Percentiles rank a stretch among this genome's conserved stretches.
Conservation (phyloP, 2,329 filamentous ascomycete species). For the Trichoderma brevicompactum region DNA sequence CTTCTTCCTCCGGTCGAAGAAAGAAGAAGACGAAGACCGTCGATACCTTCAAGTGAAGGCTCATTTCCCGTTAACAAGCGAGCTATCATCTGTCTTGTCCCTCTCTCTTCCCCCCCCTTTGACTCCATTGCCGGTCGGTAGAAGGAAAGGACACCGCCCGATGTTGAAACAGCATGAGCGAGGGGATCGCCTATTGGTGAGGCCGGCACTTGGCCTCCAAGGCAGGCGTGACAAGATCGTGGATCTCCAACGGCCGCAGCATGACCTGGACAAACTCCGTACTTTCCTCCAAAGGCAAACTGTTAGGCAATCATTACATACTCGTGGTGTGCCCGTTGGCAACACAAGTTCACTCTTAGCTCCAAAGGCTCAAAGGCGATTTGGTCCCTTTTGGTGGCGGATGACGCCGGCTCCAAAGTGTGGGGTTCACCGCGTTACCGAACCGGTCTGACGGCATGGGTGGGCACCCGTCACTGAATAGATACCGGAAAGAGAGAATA, state of each 20-base stretch:
- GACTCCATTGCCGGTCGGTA: neutral
- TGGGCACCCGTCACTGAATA: slow-evolving; percentile 8
- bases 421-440: slow-evolving; percentile 22
- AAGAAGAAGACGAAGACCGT: neutral
- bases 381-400: neutral
- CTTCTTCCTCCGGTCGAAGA: neutral
- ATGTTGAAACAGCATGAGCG: neutral
- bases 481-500: slow-evolving; percentile 20
- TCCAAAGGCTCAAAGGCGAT: neutral
- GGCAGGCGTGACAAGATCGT: neutral
- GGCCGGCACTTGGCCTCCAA: slow-evolving; percentile 5
- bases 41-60: neutral
- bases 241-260: slow-evolving; percentile 6
- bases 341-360: neutral
- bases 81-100: neutral
- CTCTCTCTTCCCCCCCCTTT: neutral
- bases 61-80: neutral
- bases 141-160: neutral
- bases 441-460: slow-evolving; percentile 27
- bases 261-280: slow-evolving; percentile 3
- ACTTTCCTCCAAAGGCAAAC: slow-evolving; percentile 1
- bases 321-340: slow-evolving; percentile 12
- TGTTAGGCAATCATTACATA: slow-evolving; percentile 31
- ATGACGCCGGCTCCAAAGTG: slow-evolving; percentile 1
- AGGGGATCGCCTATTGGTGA: neutral